Evolutionary conservation across 306 rosid species (phyloP).

Genomic region (Acmispon strigosus): DNA sequence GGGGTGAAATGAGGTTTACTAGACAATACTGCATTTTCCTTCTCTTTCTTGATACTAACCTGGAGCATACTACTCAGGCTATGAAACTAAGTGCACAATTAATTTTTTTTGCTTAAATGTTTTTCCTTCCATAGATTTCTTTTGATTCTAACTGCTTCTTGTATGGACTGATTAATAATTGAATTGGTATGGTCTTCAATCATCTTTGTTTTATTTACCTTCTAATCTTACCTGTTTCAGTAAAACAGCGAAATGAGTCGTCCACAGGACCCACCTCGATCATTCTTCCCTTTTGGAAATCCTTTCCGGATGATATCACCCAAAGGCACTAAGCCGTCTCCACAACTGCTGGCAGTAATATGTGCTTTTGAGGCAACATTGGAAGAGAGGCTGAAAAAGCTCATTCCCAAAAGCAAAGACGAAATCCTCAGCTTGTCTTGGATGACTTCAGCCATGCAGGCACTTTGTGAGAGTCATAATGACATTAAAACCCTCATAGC

Average conservation of each 20-base stretch:
- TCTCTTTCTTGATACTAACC: neutral
- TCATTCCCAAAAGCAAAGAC: conserved; percentile 49
- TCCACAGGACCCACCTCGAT: conserved; percentile 66
- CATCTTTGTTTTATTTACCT: neutral
- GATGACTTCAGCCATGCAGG: conserved; percentile 68
- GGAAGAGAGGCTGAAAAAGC: conserved; percentile 67
- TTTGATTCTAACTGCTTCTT: neutral
- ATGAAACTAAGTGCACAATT: neutral
- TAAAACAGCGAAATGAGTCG: conserved; percentile 49
- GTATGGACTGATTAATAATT: neutral
- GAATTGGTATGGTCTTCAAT: conserved; percentile 1
- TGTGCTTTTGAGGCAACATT: conserved; percentile 57
- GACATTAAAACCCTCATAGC: conserved; percentile 58
- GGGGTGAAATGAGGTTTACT: neutral
- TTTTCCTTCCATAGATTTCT: neutral
- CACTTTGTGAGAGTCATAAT: conserved; percentile 58
- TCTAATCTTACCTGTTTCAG: conserved; percentile 29
- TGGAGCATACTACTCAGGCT: neutral
- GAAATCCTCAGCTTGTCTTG: conserved; percentile 73
- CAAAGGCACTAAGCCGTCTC: conserved; percentile 47
- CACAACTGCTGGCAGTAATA: conserved; percentile 39
- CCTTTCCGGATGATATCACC: conserved; percentile 64
- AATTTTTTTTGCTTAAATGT: neutral
- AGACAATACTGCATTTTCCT: neutral
- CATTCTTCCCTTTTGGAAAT: conserved; percentile 82